Percentiles rank a stretch among this genome's conserved stretches.
Evolutionary conservation across 164 flowering plant species (phyloP).

Genomic region (Aristolochia contorta): DNA sequence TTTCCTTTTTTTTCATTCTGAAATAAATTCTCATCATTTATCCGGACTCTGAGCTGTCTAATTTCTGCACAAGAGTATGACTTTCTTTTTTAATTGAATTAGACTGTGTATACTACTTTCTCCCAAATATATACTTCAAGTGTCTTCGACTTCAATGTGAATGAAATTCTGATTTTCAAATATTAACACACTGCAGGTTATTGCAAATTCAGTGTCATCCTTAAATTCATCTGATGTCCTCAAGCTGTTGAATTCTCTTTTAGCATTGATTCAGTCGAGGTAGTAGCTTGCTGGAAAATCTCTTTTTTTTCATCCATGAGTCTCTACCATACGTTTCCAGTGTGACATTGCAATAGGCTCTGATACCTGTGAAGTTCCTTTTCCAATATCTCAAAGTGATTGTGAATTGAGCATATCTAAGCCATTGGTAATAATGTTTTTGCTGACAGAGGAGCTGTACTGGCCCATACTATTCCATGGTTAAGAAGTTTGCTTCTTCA

Average conservation of each 20-base stretch:
- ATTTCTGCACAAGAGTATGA: no score
- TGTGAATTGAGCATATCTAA: no score
- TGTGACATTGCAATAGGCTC: no score
- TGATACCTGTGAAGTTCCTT: no score
- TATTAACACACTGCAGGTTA: constrained; percentile 44
- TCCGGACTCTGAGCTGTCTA: no score
- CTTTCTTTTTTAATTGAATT: no score
- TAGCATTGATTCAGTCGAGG: constrained; percentile 67
- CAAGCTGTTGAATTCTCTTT: constrained; percentile 62
- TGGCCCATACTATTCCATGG: constrained; percentile 90
- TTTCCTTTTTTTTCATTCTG: no score
- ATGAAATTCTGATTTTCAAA: background rate
- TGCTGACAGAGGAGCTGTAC: constrained; percentile 60
- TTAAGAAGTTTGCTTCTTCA: constrained; percentile 73
- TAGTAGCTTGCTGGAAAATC: constrained; percentile 12
- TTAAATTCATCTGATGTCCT: constrained; percentile 67
- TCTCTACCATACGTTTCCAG: background rate
- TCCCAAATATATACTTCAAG: no score
- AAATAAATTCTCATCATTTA: no score
- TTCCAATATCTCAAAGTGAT: no score
- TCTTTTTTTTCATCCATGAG: background rate
- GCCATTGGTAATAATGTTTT: background rate
- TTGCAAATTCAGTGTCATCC: constrained; percentile 56
- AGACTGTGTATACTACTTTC: no score
- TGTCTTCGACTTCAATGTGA: no score